Evolutionary conservation across 2,329 filamentous ascomycete genomes (phyloP).

Genomic region (Clonostachys rosea): DNA sequence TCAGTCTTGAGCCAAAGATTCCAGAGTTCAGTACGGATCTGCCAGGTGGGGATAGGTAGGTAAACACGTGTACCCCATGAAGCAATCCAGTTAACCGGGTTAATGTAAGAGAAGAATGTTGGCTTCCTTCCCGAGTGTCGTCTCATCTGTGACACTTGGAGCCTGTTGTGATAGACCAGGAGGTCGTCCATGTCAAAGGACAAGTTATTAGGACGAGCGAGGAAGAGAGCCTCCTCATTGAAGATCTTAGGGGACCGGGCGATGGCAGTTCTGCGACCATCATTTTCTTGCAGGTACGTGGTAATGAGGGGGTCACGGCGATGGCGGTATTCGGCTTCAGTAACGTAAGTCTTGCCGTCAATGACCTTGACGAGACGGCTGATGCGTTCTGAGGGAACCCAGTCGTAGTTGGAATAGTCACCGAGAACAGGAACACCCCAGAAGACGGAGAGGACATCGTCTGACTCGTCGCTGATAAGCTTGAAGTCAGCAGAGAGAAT

Average conservation of each 20-base stretch:
- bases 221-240: conserved; percentile 17
- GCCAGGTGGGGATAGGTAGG: conserved; percentile 35
- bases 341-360: conserved; percentile 16
- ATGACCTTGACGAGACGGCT: conserved; percentile 22
- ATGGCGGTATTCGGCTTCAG: conserved; percentile 24
- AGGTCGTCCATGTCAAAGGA: conserved; percentile 26
- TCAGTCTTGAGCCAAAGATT: conserved; percentile 39
- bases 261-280: conserved; percentile 10
- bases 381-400: conserved; percentile 26
- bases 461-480: conserved; percentile 7
- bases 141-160: conserved; percentile 16
- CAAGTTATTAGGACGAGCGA: conserved; percentile 16
- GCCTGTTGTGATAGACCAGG: conserved; percentile 21
- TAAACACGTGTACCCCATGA: conserved; percentile 19
- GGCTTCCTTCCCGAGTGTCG: conserved; percentile 9
- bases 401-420: conserved; percentile 19
- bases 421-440: conserved; percentile 22
- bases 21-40: conserved; percentile 42
- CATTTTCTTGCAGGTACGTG: conserved; percentile 17
- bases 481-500: conserved; percentile 23
- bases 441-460: conserved; percentile 22
- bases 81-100: conserved; percentile 14
- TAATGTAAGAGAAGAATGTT: conserved; percentile 13
- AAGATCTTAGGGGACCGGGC: conserved; percentile 15
- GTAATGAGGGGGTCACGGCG: conserved; percentile 26